Conservation (phyloP, 148 eudicot species). For the Persicaria tinctoria region DNA sequence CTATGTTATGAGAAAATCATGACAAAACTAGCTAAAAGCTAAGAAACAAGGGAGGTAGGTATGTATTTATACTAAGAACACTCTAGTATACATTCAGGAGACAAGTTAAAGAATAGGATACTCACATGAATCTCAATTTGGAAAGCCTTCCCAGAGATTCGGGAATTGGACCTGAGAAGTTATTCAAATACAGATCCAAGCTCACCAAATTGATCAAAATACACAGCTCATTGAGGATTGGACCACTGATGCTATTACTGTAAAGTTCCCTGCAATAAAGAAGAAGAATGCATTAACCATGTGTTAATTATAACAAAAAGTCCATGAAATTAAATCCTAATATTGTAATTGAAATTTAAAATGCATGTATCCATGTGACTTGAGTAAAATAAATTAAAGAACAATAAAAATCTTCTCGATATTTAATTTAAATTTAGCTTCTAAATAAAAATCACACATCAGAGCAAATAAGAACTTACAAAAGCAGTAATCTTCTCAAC, state of each 20-base stretch:
- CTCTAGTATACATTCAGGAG: not conserved
- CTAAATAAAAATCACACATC: too few species aligned
- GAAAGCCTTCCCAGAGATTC: constrained; percentile 78
- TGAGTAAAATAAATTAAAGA: too few species aligned
- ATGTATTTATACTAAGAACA: not conserved
- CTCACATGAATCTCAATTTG: constrained; percentile 89
- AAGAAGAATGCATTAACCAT: not conserved
- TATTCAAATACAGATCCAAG: constrained; percentile 93
- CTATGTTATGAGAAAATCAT: too few species aligned
- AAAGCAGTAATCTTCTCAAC: constrained; percentile 15
- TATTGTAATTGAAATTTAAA: too few species aligned
- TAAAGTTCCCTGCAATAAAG: constrained; percentile 72
- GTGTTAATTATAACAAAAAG: not conserved
- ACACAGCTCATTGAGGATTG: constrained; percentile 81
- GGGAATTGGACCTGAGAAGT: constrained; percentile 78
- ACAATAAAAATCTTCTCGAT: too few species aligned
- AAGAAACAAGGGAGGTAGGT: not conserved
- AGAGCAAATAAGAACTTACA: too few species aligned
- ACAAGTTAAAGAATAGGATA: constrained; percentile 16
- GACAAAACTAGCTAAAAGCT: too few species aligned
- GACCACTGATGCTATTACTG: constrained; percentile 87
- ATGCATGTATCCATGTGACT: not conserved
- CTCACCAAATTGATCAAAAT: constrained; percentile 93
- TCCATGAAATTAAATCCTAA: not conserved
- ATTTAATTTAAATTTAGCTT: too few species aligned